Percentiles rank a stretch among this genome's conserved stretches.
These are phyloP conservation scores for Kuraishia ogatae DNA, from an alignment of 805 yeast genomes.

Conservation along the genomic window DNA sequence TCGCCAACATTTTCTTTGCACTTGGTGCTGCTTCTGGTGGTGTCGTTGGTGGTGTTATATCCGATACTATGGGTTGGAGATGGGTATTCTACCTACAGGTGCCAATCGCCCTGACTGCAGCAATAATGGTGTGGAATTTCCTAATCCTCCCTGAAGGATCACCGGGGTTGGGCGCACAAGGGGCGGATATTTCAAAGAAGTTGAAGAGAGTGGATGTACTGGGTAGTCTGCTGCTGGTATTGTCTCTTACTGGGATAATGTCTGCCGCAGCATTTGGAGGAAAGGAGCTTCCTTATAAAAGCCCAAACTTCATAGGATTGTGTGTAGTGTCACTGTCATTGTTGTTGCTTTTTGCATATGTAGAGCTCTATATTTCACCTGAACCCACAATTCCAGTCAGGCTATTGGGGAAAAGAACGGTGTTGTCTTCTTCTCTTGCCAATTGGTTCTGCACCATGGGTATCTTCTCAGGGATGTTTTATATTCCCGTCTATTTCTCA, in stretches of 20 bases:
- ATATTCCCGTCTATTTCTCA: conserved; percentile 60
- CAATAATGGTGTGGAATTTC: conserved; percentile 24
- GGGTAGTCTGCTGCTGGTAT: conserved; percentile 56
- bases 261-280: conserved; percentile 64
- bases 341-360: conserved; percentile 33
- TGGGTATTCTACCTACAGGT: conserved; percentile 45
- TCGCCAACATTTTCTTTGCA: conserved; percentile 69
- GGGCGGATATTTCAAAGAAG: conserved; percentile 33
- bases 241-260: conserved; percentile 50
- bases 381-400: conserved; percentile 65
- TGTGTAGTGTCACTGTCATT: conserved; percentile 24
- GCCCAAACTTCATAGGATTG: conserved; percentile 28
- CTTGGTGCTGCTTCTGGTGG: conserved; percentile 74
- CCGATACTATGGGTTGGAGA: conserved; percentile 57
- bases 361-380: conserved; percentile 40
- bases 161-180: conserved; percentile 44
- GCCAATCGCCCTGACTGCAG: conserved; percentile 39
- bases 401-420: conserved; percentile 49
- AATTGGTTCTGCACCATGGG: conserved; percentile 70
- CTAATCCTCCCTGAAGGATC: conserved; percentile 34
- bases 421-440: conserved; percentile 55
- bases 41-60: conserved; percentile 47
- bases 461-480: conserved; percentile 53
- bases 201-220: conserved; percentile 54
- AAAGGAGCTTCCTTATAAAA: conserved; percentile 37